Evolutionary conservation across 2,329 filamentous ascomycete genomes (phyloP).

Genomic region (Pyricularia pennisetigena): DNA sequence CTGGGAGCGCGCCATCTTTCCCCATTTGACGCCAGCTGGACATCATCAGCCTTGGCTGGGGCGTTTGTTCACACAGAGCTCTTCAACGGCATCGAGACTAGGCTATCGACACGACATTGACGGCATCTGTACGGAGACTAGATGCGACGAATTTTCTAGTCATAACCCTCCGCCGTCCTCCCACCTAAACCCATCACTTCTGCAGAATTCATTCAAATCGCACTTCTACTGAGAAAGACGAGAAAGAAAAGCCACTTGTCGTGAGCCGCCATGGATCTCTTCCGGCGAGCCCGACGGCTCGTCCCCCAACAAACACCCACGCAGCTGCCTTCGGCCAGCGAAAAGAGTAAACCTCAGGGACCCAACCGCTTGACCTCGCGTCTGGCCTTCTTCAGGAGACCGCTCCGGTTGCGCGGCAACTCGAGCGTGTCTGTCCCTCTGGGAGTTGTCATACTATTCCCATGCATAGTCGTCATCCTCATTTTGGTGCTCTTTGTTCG

Average conservation of each 20-base stretch:
- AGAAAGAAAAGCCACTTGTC: background rate
- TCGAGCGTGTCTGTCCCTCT: constrained; percentile 88
- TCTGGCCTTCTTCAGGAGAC: constrained; percentile 74
- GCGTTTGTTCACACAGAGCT: background rate
- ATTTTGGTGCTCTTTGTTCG: constrained; percentile 84
- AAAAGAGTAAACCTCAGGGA: constrained; percentile 33
- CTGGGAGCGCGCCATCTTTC: background rate
- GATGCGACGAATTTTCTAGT: background rate
- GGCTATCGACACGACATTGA: background rate
- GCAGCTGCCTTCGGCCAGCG: constrained; percentile 32
- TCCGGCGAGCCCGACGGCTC: constrained; percentile 44
- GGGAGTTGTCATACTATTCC: constrained; percentile 87
- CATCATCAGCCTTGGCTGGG: background rate
- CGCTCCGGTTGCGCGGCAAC: constrained; percentile 82
- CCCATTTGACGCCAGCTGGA: too few relatives aligned
- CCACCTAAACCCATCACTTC: background rate
- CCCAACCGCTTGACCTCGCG: constrained; percentile 32
- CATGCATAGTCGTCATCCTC: constrained; percentile 80
- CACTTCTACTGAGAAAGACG: background rate
- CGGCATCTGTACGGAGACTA: background rate
- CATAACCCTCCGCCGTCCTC: background rate
- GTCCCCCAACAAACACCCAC: constrained; percentile 28
- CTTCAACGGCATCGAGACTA: background rate
- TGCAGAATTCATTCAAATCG: background rate
- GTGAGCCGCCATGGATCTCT: constrained; percentile 41